Conservation (phyloP, 495 filamentous ascomycete species). For the Penicillium pancosmium region DNA sequence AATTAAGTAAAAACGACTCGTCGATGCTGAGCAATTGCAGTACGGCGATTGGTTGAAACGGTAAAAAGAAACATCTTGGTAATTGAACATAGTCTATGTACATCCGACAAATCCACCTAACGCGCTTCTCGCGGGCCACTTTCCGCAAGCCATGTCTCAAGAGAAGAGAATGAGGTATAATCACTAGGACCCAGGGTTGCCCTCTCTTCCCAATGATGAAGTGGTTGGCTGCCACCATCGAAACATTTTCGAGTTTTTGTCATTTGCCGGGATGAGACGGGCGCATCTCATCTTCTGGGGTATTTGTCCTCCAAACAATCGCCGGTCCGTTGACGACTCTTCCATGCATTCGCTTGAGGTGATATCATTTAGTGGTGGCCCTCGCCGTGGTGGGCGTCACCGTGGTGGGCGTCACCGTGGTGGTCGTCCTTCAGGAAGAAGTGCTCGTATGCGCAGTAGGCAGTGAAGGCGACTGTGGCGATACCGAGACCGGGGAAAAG, state of each 20-base stretch:
- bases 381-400: constrained; percentile 49
- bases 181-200: constrained; percentile 11
- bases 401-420: no score
- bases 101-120: constrained; percentile 45
- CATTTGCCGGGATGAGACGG: constrained; percentile 19
- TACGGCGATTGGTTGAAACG: constrained; percentile 7
- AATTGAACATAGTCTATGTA: constrained; percentile 48
- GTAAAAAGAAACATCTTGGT: constrained; percentile 32
- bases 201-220: constrained; percentile 9
- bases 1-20: no score
- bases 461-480: constrained; percentile 85
- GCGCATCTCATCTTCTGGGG: constrained; percentile 26
- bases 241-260: constrained; percentile 14
- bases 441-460: constrained; percentile 86
- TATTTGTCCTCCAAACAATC: constrained; percentile 33
- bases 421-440: constrained; percentile 81
- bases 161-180: constrained; percentile 14
- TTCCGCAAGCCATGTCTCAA: constrained; percentile 14
- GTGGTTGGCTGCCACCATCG: constrained; percentile 14
- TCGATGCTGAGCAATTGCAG: no score
- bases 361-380: constrained; percentile 38
- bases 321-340: constrained; percentile 15
- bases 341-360: constrained; percentile 9
- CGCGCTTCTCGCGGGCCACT: constrained; percentile 31
- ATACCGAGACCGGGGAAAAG: constrained; percentile 89